Conservation (phyloP, 495 filamentous ascomycete species). For the Penicillium cosmopolitanum region DNA sequence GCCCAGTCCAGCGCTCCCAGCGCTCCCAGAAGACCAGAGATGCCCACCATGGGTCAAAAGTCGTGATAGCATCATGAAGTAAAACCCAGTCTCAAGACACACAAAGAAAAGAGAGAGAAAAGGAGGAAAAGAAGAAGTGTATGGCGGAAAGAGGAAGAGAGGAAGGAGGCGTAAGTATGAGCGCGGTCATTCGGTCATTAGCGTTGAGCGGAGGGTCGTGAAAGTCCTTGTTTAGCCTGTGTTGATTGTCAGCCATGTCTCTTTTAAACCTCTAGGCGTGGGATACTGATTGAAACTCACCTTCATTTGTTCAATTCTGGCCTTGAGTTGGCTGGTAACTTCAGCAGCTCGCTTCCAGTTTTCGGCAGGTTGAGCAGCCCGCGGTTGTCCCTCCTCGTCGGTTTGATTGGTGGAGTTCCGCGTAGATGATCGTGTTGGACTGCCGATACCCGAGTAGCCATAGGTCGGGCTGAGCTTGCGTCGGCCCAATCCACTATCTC, state of each 20-base stretch:
- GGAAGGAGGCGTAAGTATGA: conserved; percentile 22
- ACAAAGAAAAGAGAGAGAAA: conserved; percentile 15
- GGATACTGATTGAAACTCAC: conserved; percentile 43
- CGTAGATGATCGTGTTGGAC: conserved; percentile 54
- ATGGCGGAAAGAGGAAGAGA: background rate
- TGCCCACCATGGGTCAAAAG: conserved; percentile 17
- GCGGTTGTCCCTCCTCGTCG: conserved; percentile 41
- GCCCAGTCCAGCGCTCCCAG: conserved; percentile 11
- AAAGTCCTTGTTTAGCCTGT: conserved; percentile 50
- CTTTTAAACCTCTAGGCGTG: background rate
- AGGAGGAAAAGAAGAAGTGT: conserved; percentile 8
- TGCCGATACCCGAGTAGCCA: conserved; percentile 58
- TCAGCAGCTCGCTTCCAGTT: conserved; percentile 99
- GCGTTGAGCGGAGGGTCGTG: conserved; percentile 43
- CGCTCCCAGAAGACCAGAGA: conserved; percentile 26
- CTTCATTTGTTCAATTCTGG: conserved; percentile 91
- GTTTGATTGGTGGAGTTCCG: conserved; percentile 39
- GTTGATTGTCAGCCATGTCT: conserved; percentile 1
- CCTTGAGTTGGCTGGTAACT: conserved; percentile 95
- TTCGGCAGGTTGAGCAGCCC: conserved; percentile 67
- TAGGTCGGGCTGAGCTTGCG: conserved; percentile 52
- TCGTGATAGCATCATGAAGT: conserved; percentile 16
- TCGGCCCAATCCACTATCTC: conserved; percentile 42
- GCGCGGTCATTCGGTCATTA: conserved; percentile 40
- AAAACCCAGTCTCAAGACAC: conserved; percentile 24